Conservation (phyloP, 2,329 filamentous ascomycete genomes). For the Pseudocercospora crystallina region DNA sequence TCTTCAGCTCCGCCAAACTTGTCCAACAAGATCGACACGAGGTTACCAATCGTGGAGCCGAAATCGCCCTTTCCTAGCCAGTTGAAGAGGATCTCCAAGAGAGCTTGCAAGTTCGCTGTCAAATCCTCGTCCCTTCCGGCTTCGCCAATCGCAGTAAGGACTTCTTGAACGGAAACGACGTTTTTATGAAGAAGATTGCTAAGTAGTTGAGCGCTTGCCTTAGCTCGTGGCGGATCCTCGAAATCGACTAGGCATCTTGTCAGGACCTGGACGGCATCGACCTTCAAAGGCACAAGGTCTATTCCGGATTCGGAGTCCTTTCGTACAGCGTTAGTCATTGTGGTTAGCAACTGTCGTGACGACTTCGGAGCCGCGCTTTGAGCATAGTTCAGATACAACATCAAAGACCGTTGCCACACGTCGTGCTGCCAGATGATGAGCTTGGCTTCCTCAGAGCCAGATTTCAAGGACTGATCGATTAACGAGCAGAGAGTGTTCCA, state of each 20-base stretch:
- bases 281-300: conserved; percentile 15
- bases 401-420: conserved; percentile 41
- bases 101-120: not conserved
- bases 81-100: conserved; percentile 22
- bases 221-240: conserved; percentile 16
- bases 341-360: conserved; percentile 45
- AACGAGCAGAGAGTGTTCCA: conserved; percentile 49
- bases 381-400: conserved; percentile 44
- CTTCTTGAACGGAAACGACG: conserved; percentile 10
- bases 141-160: conserved; percentile 3
- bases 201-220: conserved; percentile 23
- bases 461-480: conserved; percentile 41
- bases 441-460: conserved; percentile 26
- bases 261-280: conserved; percentile 21
- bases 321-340: conserved; percentile 40
- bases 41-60: conserved; percentile 33
- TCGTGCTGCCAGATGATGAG: conserved; percentile 35
- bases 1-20: conserved; percentile 23
- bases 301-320: conserved; percentile 14
- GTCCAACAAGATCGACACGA: conserved; percentile 32
- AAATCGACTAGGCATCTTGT: conserved; percentile 21
- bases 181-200: conserved; percentile 20
- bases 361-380: conserved; percentile 49
- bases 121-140: not conserved
- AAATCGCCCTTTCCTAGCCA: conserved; percentile 39